Evolutionary conservation across 441 rosid genomes (phyloP).

Genomic region (Gossypium trilobum): DNA sequence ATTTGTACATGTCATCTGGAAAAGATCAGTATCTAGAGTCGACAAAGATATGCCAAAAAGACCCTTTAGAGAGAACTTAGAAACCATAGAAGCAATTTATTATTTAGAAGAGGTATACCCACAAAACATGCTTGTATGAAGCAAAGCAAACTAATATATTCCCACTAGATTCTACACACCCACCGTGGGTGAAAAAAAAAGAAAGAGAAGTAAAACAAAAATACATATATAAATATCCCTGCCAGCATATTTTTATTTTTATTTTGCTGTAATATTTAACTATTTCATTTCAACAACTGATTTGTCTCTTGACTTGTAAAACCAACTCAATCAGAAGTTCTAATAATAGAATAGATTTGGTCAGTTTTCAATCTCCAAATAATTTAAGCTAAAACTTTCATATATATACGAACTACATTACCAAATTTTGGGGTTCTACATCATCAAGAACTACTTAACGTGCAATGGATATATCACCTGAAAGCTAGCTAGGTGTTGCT

Average conservation of each 20-base stretch:
- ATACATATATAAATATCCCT: neutral
- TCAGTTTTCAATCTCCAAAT: slow-evolving; percentile 5
- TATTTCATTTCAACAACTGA: neutral
- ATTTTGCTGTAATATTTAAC: neutral
- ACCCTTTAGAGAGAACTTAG: slow-evolving; percentile 5
- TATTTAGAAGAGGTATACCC: neutral
- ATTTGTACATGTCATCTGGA: slow-evolving; percentile 12
- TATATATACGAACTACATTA: slow-evolving; percentile 7
- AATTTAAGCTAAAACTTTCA: neutral
- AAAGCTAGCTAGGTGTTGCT: slow-evolving; percentile 95
- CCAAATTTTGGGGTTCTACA: neutral
- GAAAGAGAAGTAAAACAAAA: neutral
- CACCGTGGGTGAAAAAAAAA: neutral
- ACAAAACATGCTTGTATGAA: neutral
- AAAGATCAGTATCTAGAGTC: neutral
- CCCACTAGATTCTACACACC: neutral
- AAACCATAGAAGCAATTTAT: slow-evolving; percentile 6
- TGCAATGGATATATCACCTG: slow-evolving; percentile 46
- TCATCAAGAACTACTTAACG: slow-evolving; percentile 1
- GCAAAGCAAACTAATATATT: neutral
- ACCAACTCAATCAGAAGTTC: neutral
- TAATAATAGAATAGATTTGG: neutral
- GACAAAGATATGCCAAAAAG: slow-evolving; percentile 1
- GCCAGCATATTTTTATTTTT: neutral
- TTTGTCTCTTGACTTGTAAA: neutral